Percentiles rank a stretch among this genome's conserved stretches.
Evolutionary conservation across 2,329 filamentous ascomycete species (phyloP).

Genomic region (Talaromyces sp.): DNA sequence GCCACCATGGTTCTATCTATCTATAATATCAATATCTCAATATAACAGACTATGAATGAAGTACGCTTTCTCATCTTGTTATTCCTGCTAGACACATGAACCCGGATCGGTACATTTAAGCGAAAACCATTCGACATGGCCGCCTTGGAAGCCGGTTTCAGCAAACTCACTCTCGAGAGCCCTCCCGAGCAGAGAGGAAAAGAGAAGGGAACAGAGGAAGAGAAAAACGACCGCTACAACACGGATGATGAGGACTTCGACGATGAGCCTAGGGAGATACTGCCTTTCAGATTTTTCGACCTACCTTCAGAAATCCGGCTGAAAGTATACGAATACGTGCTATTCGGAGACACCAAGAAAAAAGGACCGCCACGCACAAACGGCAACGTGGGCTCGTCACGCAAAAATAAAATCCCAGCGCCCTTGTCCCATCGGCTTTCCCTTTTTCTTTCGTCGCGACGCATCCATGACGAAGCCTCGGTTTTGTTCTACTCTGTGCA

Average conservation of each 20-base stretch:
- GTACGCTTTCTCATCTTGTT: slow-evolving; percentile 16
- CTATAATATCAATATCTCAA: slow-evolving; percentile 6
- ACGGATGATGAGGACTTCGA: slow-evolving; percentile 24
- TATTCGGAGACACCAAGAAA: slow-evolving; percentile 39
- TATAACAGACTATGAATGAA: slow-evolving; percentile 14
- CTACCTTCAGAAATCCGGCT: slow-evolving; percentile 55
- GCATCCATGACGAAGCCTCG: slow-evolving; percentile 52
- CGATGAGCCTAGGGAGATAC: slow-evolving; percentile 15
- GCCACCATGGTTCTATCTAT: slow-evolving; percentile 18
- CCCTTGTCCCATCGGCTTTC: slow-evolving; percentile 37
- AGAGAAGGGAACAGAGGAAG: slow-evolving; percentile 13
- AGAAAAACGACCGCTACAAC: slow-evolving; percentile 22
- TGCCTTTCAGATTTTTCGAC: slow-evolving; percentile 53
- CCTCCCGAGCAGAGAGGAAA: neutral
- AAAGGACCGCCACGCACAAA: slow-evolving; percentile 26
- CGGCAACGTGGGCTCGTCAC: slow-evolving; percentile 38
- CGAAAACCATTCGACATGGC: slow-evolving; percentile 23
- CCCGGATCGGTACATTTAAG: neutral
- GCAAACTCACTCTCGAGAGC: slow-evolving; percentile 29
- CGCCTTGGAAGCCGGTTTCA: slow-evolving; percentile 27
- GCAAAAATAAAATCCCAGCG: slow-evolving; percentile 36
- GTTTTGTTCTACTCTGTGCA: slow-evolving; percentile 53
- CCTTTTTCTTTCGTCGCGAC: slow-evolving; percentile 43
- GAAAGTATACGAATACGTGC: slow-evolving; percentile 49
- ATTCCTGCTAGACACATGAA: slow-evolving; percentile 22